Base-by-base conservation (phyloP, 208 protist genomes). In the Lotmaria passim region DNA sequence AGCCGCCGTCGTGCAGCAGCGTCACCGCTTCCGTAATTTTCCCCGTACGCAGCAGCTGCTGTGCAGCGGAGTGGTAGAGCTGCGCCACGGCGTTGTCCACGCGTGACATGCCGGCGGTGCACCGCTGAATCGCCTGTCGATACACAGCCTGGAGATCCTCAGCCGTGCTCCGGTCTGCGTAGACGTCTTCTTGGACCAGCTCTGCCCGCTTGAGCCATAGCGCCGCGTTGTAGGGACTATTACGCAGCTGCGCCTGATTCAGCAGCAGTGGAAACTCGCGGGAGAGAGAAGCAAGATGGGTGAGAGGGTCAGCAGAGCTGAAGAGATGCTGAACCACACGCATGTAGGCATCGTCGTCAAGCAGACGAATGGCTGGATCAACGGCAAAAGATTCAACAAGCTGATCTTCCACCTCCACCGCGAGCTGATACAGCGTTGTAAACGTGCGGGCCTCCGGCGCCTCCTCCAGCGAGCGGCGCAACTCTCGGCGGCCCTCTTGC, bases 171-270 rank as follows among this genome's bases (percentile, higher is more conserved):
- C 44, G 57, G 34, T 79, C 73, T 24, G 76, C 59, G 56, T 53
- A 82, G 15, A 79, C 63, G 66, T 68, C 59, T 62, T 92, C 89
- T 46, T 71, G 73, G 8, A 91, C 63, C 38, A 93, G 74, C 79
- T 96, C 91, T 10, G 79, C 77, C 11, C 91, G 79, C 61, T 94
- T 96, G 15, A 94, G 74, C 89, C 91, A 96, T 26, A 93, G 73
- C 0, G 76, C 43, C 1, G 75, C 79, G 51, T 82, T 79, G 34
- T 55, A 63, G 0, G 80, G 82, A 24, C 78, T 64, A 36, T 75
- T 63, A 38, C 83, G 67, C 43, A 96, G 77, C 68, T 91, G 84
- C 10, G 83, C 69, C 46, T 93, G 82, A 72, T 94, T 93, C 14
- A 93, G 63, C 47, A 81, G 64, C 23, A 94, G 67, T 24, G 86